phyloP scores from a whole-genome alignment of 371 early-diverging fungal species.

The Sporodiniella umbellata region DNA sequence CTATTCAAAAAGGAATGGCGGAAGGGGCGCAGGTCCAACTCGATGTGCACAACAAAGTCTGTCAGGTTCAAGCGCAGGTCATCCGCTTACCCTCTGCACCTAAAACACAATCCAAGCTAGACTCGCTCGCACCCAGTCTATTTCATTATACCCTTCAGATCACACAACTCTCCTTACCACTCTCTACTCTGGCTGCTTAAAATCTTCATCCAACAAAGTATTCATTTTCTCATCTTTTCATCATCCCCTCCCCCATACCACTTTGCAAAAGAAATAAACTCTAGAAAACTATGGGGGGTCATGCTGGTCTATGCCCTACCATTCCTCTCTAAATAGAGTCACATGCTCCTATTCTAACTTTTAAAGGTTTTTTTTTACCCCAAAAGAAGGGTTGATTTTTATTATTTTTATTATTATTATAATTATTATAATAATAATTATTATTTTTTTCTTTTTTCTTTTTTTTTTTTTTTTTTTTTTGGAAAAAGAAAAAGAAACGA shows the following conservation, averaged over 20 bases:
- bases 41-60: constrained; percentile 27
- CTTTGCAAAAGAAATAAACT: too few species aligned
- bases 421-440: background rate
- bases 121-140: constrained; percentile 30
- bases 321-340: too few species aligned
- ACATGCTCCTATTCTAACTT: too few species aligned
- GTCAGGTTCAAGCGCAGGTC: constrained; percentile 34
- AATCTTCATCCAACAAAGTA: background rate
- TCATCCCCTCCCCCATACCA: too few species aligned
- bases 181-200: constrained; percentile 39
- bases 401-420: too few species aligned
- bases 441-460: background rate
- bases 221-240: background rate
- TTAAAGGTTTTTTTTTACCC: too few species aligned
- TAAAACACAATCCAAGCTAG: constrained; percentile 2
- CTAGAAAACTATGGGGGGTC: too few species aligned
- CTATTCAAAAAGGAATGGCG: constrained; percentile 38
- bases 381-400: too few species aligned
- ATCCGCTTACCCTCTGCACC: constrained; percentile 19
- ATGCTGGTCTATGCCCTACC: too few species aligned
- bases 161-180: constrained; percentile 37
- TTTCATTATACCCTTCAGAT: constrained; percentile 40
- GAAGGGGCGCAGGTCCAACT: constrained; percentile 31
- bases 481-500: too few species aligned
- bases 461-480: background rate